These are phyloP conservation scores for Irpex lacteus DNA, from an alignment of 1,284 basidiomycete genomes.

Conservation along the genomic window DNA sequence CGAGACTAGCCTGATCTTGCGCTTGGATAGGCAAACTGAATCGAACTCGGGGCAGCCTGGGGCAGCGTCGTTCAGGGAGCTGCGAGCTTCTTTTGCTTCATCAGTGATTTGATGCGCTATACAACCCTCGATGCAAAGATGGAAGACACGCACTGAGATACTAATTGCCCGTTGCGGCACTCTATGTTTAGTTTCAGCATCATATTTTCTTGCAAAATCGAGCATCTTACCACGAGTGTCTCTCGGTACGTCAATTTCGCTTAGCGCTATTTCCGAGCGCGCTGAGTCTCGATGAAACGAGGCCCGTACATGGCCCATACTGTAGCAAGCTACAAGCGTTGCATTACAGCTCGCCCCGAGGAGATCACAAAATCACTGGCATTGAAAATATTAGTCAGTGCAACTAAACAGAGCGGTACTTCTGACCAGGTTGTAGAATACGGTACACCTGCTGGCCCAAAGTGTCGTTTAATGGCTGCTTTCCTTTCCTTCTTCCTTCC, in stretches of 20 bases:
- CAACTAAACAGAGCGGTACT: too few species aligned
- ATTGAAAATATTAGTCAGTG: too few species aligned
- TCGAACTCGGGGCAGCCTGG: not conserved
- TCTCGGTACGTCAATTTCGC: not conserved
- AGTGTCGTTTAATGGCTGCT: too few species aligned
- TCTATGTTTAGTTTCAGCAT: not conserved
- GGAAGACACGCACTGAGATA: not conserved
- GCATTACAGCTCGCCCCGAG: too few species aligned
- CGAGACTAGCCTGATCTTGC: not conserved
- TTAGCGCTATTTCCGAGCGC: not conserved
- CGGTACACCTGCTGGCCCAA: too few species aligned
- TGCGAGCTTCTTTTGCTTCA: not conserved
- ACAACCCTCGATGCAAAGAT: not conserved
- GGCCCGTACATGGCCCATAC: not conserved
- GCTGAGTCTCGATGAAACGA: not conserved
- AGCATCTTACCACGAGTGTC: not conserved
- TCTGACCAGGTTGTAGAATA: too few species aligned
- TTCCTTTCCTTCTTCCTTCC: too few species aligned
- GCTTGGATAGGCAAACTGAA: not conserved
- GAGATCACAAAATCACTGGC: too few species aligned
- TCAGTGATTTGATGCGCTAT: not conserved
- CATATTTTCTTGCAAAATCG: not conserved
- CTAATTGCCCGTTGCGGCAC: not conserved
- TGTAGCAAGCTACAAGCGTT: not conserved
- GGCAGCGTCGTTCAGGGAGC: not conserved